Evolutionary conservation across 257 asterid genomes (phyloP), one percentile per base, ranked within the genome.

Genomic region (Nicotiana noctiflora): DNA sequence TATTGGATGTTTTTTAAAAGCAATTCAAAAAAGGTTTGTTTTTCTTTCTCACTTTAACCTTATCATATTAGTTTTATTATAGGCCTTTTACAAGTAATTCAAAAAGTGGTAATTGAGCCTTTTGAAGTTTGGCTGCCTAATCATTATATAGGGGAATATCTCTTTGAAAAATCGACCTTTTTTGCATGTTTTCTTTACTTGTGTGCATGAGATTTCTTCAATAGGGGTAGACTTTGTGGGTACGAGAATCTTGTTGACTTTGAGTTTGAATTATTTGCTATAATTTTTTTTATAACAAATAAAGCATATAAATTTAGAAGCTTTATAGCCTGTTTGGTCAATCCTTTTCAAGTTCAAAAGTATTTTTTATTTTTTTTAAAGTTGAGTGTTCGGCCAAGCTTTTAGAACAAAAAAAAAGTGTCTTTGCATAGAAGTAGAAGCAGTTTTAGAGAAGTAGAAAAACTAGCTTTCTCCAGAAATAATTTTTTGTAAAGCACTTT

Each of bases 71-170:
- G 19, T 29, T 19, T 34, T 53, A 62, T 3, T 23, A 52, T 57
- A 66, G 8, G 18, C 19, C 40, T 79, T 79, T 79, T 67, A 23
- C 64, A 56, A 68, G 84, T 53, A 75, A 81, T 76, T 80, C 86
- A 85, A 78, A 49, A 60, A 81, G 80, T 84, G 59, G 79, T 64
- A 52, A 76, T 86, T 57, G 59, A 80, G 85, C 84, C 81, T 86
- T 89, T 79, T 80, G 84, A 79, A 82, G 59, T 74, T 74, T 88
- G 90, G 90, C 85, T 65, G 75, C 87, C 89, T 80, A 82, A 82
- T 67, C 32, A 81, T 63, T 86, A 79, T 19, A 23, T 32, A 10
- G 10, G 80, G 88, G 89, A 89, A 85, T 89, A 82, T 86, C 80
- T 83, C 14, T 3, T 70, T 40, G 77, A 70, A 70, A 72, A 70